Conservation (phyloP, 257 asterid species). For the Plantago ovata region DNA sequence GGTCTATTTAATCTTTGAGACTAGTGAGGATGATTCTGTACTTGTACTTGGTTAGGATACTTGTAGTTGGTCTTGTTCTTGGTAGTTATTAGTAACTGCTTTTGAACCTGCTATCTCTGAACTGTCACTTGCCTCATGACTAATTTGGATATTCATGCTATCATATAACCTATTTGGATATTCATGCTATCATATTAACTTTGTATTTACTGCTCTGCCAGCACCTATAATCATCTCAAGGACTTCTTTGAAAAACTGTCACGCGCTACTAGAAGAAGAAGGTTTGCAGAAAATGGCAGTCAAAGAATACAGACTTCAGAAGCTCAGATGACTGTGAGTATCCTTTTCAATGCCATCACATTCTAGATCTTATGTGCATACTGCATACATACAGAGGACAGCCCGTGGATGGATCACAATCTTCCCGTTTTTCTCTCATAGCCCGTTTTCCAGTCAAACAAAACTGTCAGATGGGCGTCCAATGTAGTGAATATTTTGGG, state of each 20-base stretch:
- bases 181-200: not conserved
- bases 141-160: not conserved
- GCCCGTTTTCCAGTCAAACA: too few relatives aligned
- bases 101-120: too few relatives aligned
- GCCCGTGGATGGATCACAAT: too few relatives aligned
- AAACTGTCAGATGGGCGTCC: too few relatives aligned
- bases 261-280: constrained; percentile 22
- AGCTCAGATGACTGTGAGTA: constrained; percentile 33
- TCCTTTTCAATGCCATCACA: too few relatives aligned
- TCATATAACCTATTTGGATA: not conserved
- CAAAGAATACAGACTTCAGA: constrained; percentile 20
- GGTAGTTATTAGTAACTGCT: not conserved
- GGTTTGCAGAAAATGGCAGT: constrained; percentile 14
- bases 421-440: too few relatives aligned
- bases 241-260: constrained; percentile 34
- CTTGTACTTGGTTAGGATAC: too few relatives aligned
- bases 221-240: constrained; percentile 51
- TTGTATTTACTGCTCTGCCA: constrained; percentile 13
- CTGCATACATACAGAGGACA: too few relatives aligned
- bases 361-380: too few relatives aligned
- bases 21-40: too few relatives aligned
- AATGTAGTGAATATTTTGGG: too few relatives aligned
- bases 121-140: not conserved
- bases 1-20: too few relatives aligned
- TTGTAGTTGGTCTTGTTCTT: not conserved